phyloP scores from a whole-genome alignment of 345 rosid species.

The Linum tenue region DNA sequence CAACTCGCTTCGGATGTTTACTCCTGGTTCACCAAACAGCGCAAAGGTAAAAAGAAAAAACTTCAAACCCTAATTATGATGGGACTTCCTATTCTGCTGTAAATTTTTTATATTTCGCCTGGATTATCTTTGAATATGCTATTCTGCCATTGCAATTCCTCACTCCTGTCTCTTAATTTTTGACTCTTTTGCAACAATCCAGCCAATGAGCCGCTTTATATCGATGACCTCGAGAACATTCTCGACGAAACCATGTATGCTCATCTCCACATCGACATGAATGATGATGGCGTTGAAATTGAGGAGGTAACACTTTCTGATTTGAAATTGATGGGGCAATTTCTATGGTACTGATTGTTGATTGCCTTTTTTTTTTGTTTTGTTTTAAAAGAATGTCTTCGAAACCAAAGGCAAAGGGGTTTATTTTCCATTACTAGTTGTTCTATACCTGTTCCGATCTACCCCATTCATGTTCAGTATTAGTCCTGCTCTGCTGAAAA shows the following conservation, averaged over 20 bases:
- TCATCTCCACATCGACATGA: slow-evolving; percentile 52
- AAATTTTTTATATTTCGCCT: neutral
- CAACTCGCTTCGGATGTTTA: slow-evolving; percentile 36
- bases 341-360: no score
- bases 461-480: no score
- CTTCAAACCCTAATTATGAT: no score
- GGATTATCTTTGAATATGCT: neutral
- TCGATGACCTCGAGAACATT: slow-evolving; percentile 58
- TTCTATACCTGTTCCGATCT: no score
- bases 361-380: no score
- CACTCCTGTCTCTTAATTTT: neutral
- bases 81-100: no score
- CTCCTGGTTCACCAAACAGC: slow-evolving; percentile 38
- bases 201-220: slow-evolving; percentile 49
- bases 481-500: neutral
- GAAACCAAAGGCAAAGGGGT: no score
- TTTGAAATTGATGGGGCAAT: no score
- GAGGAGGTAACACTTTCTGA: slow-evolving; percentile 45
- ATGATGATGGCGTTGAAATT: slow-evolving; percentile 54
- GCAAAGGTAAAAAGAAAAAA: slow-evolving; percentile 33
- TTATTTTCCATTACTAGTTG: no score
- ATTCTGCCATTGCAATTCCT: no score
- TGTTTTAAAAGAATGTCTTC: no score
- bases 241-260: slow-evolving; percentile 33
- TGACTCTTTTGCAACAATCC: neutral